Percentiles rank a stretch among this genome's conserved stretches.
Conservation (phyloP, 164 flowering plant species). For the Vitis cinerea region DNA sequence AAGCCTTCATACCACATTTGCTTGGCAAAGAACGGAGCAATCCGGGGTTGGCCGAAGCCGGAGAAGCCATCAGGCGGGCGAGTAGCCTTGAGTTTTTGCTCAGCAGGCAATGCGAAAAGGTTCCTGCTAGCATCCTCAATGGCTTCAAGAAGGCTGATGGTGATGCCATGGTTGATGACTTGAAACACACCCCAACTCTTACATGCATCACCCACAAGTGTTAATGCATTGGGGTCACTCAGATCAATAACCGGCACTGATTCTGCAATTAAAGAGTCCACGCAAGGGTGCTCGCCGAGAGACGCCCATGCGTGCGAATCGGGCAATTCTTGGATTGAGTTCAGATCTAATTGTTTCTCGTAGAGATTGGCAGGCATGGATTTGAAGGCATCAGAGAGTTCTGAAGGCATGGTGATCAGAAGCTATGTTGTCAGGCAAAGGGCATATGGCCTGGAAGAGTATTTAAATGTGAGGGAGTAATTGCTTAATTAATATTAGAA, state of each 20-base stretch:
- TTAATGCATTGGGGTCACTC: slow-evolving; percentile 12
- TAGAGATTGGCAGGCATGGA: slow-evolving; percentile 1
- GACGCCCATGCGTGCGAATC: slow-evolving; percentile 27
- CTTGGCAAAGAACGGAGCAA: slow-evolving; percentile 35
- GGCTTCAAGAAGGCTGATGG: slow-evolving; percentile 15
- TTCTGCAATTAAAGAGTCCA: neutral
- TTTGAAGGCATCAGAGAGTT: slow-evolving; percentile 13
- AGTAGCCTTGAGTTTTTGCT: slow-evolving; percentile 24
- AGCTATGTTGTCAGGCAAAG: neutral
- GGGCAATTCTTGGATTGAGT: slow-evolving; percentile 13
- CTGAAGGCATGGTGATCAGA: neutral
- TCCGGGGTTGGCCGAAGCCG: slow-evolving; percentile 39
- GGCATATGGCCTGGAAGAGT: too few species aligned
- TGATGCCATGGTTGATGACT: slow-evolving; percentile 36
- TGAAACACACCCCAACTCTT: slow-evolving; percentile 43
- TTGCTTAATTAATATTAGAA: too few species aligned
- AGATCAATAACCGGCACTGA: slow-evolving; percentile 37
- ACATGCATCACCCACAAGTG: slow-evolving; percentile 30
- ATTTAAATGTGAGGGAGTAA: too few species aligned
- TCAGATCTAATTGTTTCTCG: slow-evolving; percentile 20
- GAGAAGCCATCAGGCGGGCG: slow-evolving; percentile 23
- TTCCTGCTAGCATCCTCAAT: slow-evolving; percentile 15
- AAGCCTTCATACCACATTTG: slow-evolving; percentile 53
- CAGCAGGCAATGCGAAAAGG: slow-evolving; percentile 30
- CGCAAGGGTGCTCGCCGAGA: neutral